phyloP scores from a whole-genome alignment of 2,329 filamentous ascomycete genomes.

The Plectosphaerella plurivora region DNA sequence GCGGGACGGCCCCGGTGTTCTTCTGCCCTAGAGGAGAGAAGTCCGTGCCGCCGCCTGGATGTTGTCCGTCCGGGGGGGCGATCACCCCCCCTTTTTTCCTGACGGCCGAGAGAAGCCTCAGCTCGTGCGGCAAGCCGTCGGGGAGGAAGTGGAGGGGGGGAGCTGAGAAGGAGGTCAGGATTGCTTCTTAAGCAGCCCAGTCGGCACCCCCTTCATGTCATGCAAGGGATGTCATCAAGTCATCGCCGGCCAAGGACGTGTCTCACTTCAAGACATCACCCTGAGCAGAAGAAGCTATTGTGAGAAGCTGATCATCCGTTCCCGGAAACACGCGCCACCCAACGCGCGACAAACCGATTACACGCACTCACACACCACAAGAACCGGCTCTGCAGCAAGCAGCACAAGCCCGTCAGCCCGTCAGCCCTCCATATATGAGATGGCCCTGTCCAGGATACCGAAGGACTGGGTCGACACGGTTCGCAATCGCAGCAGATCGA shows the following conservation, averaged over 20 bases:
- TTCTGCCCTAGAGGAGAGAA: no score
- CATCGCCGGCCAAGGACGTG: background rate
- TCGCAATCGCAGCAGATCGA: background rate
- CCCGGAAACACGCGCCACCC: background rate
- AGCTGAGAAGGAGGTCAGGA: background rate
- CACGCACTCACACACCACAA: no score
- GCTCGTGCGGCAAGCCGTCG: no score
- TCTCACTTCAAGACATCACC: constrained; percentile 1
- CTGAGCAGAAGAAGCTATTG: background rate
- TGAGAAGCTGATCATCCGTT: background rate
- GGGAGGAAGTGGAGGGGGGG: no score
- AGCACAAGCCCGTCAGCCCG: background rate
- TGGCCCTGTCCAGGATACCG: background rate
- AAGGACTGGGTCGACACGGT: background rate
- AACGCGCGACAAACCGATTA: no score
- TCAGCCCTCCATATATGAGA: background rate
- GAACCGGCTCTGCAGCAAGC: background rate
- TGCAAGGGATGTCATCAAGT: background rate
- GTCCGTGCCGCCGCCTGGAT: no score
- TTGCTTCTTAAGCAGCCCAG: constrained; percentile 1
- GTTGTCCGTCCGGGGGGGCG: no score
- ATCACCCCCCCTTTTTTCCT: no score
- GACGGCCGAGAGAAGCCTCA: no score
- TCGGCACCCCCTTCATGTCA: background rate
- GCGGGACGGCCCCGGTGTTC: no score